Evolutionary conservation across 768 basidiomycete species (phyloP).

Genomic region (Lepiota brunneoincarnata): DNA sequence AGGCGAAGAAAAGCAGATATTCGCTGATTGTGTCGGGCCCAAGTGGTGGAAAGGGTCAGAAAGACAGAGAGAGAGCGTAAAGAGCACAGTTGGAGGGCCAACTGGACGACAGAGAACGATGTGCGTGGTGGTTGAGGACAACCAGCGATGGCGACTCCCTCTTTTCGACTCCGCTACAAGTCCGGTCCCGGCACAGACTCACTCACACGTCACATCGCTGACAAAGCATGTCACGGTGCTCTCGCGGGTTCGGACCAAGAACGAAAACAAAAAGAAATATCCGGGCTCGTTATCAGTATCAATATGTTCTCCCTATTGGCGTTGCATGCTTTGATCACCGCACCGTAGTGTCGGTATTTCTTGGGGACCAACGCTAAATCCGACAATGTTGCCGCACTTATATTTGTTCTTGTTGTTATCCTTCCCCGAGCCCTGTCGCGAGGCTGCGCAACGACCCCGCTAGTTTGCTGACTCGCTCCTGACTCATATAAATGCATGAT

Average conservation of each 20-base stretch:
- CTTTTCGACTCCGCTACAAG: slow-evolving; percentile 46
- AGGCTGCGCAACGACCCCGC: slow-evolving; percentile 1
- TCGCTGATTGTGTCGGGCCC: slow-evolving; percentile 20
- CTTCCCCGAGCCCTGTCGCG: slow-evolving; percentile 9
- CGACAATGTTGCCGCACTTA: background rate
- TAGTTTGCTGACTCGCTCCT: slow-evolving; percentile 1
- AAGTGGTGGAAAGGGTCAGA: slow-evolving; percentile 15
- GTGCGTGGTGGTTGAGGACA: slow-evolving; percentile 45
- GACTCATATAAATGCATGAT: background rate
- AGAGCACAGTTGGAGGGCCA: slow-evolving; percentile 25
- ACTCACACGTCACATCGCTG: slow-evolving; percentile 8
- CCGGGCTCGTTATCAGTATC: too few species aligned
- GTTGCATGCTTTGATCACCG: too few species aligned
- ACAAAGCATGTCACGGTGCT: slow-evolving; percentile 4
- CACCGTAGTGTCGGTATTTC: too few species aligned
- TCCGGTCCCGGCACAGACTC: slow-evolving; percentile 27
- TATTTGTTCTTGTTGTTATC: slow-evolving; percentile 8
- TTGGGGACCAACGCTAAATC: background rate
- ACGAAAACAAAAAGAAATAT: too few species aligned
- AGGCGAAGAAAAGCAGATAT: slow-evolving; percentile 25
- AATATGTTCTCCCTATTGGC: too few species aligned
- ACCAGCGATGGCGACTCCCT: slow-evolving; percentile 37
- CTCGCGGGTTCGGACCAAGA: too few species aligned
- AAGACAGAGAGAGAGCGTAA: slow-evolving; percentile 20
- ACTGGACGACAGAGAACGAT: slow-evolving; percentile 24